Evolutionary conservation across 768 basidiomycete species (phyloP), one percentile per base, ranked within the genome.

Genomic region (Kwoniella sp.): DNA sequence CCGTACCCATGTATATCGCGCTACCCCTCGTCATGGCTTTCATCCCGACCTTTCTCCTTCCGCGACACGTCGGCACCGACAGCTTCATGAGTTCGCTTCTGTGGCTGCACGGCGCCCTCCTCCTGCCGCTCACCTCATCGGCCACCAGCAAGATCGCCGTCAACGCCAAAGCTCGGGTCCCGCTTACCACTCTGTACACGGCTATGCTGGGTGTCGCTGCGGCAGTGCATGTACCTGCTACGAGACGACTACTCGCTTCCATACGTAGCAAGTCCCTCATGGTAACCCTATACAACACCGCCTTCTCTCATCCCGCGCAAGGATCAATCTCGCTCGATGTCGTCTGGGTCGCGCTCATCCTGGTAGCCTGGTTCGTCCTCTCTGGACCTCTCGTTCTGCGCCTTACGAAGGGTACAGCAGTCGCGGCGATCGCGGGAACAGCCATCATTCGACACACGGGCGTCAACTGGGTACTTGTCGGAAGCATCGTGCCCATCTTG

Each of bases 281-380:
- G 23, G 6, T 33, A 23, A 40, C 46, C 23, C 41, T 50, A 25
- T 53, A 57, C 29, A 56, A 51, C 11, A 55, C 40, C 9, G 55
- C 63, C 33, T 65, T 78, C 40, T 59, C 74, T 1, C 81, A 84
- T 63, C 82, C 83, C 1, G 84, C 83, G 4, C 82, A 83, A 65
- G 77, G 80, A 1, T 82, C 81, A 10, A 83, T 85, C 29, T 81
- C 82, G 5, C 82, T 81, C 79, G 84, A 85, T 46, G 78, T 83
- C 9, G 62, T 84, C 6, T 84, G 83, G 81, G 62, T 62, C 14
- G 53, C 27, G 1, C 12, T 60, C n/a, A 61, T 57, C 25, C 27
- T 65, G 10, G 12, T 42, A 3, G 23, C 56, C 10, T 70, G 69
- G 69, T 67, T 51, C 38, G 20, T 67, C 22, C 28, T 57, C 6